Conservation (phyloP, 495 filamentous ascomycete species). For the Chaetomium cochliodes region DNA sequence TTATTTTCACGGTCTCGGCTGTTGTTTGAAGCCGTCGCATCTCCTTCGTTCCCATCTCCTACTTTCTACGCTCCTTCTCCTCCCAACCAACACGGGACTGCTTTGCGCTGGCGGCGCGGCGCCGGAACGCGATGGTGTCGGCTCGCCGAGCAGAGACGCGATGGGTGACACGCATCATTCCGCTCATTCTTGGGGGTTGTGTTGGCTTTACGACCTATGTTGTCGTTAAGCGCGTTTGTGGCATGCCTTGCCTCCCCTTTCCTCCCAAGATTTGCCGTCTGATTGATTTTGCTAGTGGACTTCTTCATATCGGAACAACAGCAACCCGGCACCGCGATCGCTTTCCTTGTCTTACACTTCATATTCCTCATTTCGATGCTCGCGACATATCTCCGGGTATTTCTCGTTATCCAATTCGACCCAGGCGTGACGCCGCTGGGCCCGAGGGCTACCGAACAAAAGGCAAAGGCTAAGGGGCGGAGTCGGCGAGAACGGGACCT, state of each 20-base stretch:
- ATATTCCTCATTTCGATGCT: slow-evolving; percentile 64
- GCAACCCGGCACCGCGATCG: slow-evolving; percentile 58
- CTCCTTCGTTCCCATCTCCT: background rate
- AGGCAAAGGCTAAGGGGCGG: slow-evolving; percentile 25
- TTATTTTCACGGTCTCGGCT: background rate
- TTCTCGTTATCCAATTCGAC: slow-evolving; percentile 61
- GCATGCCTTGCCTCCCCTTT: slow-evolving; percentile 30
- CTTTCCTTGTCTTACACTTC: slow-evolving; percentile 69
- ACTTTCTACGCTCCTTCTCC: background rate
- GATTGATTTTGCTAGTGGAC: slow-evolving; percentile 49
- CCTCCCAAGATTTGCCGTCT: slow-evolving; percentile 5
- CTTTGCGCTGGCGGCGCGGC: background rate
- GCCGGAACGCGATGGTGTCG: slow-evolving; percentile 30
- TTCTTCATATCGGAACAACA: slow-evolving; percentile 58
- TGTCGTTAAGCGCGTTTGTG: slow-evolving; percentile 43
- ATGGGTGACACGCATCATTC: slow-evolving; percentile 47
- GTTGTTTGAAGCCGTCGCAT: background rate
- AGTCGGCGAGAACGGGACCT: slow-evolving; percentile 37
- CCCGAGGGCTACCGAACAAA: slow-evolving; percentile 34
- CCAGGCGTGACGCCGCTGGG: slow-evolving; percentile 70
- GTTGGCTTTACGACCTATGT: slow-evolving; percentile 44
- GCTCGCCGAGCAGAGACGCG: slow-evolving; percentile 41
- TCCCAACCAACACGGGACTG: background rate
- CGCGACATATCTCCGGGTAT: slow-evolving; percentile 65
- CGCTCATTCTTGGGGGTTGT: slow-evolving; percentile 39